Percentiles rank a stretch among this genome's conserved stretches.
Conservation (phyloP, 2,329 filamentous ascomycete genomes). For the Cordyceps javanica region DNA sequence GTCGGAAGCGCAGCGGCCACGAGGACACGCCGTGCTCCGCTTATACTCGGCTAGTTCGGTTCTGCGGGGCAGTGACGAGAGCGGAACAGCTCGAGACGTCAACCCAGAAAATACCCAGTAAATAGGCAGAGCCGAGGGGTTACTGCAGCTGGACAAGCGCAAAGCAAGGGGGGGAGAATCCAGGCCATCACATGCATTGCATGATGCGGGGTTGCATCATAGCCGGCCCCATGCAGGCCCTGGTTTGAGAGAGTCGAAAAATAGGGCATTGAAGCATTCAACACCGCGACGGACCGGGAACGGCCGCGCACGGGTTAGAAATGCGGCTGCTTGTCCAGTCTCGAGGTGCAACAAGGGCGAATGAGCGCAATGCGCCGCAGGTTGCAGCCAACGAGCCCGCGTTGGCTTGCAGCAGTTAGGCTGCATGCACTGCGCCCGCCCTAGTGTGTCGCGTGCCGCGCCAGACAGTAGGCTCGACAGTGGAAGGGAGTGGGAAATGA, state of each 20-base stretch:
- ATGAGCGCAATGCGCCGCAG: not conserved
- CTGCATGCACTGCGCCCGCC: not conserved
- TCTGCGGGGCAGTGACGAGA: conserved; percentile 10
- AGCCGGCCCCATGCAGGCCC: not conserved
- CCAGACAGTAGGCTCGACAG: not conserved
- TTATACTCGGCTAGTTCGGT: conserved; percentile 14
- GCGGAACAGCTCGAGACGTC: conserved; percentile 3
- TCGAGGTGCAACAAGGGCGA: not conserved
- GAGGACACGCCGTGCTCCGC: conserved; percentile 11
- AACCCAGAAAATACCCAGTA: not conserved
- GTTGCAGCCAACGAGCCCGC: not conserved
- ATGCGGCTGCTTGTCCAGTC: not conserved
- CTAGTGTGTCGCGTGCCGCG: conserved; percentile 3
- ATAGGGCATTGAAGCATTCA: not conserved
- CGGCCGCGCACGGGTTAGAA: not conserved
- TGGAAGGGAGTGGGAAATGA: not conserved
- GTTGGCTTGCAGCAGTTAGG: not conserved
- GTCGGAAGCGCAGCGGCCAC: conserved; percentile 12
- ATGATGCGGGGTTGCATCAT: conserved; percentile 13
- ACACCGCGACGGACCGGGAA: not conserved
- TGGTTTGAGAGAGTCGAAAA: not conserved
- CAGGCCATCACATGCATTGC: conserved; percentile 7
- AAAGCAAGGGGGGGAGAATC: not conserved
- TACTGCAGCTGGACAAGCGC: not conserved
- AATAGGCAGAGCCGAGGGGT: not conserved